A percentile compares a stretch with the other conserved stretches of the same genome.
Evolutionary conservation across 306 rosid species (phyloP).

Genomic region (Macrotyloma uniflorum): DNA sequence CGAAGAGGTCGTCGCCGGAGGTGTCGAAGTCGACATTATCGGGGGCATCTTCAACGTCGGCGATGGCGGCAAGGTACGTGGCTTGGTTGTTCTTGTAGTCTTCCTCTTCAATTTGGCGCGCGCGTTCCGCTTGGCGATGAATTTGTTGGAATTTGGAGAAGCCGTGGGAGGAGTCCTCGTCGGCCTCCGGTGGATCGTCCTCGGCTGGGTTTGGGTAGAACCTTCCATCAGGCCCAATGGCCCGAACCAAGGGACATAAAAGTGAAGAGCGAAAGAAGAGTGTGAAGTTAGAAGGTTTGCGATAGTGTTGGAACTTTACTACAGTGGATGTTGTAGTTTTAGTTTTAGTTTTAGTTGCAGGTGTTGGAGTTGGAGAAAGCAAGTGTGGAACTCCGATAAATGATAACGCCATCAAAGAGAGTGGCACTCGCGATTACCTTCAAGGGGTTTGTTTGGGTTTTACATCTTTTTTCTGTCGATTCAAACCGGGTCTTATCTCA

Average conservation of each 20-base stretch:
- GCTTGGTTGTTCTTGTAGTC: slow-evolving; percentile 77
- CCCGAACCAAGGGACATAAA: slow-evolving; percentile 32
- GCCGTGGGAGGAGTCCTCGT: slow-evolving; percentile 78
- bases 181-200: slow-evolving; percentile 85
- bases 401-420: slow-evolving; percentile 57
- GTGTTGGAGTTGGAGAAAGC: slow-evolving; percentile 39
- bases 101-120: slow-evolving; percentile 66
- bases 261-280: slow-evolving; percentile 25
- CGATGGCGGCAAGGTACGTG: slow-evolving; percentile 84
- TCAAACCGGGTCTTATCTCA: not conserved
- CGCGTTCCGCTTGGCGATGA: slow-evolving; percentile 75
- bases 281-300: not conserved
- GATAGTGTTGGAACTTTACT: slow-evolving; percentile 41
- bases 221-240: slow-evolving; percentile 68
- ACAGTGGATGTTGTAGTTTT: slow-evolving; percentile 19
- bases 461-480: not conserved
- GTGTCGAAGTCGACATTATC: slow-evolving; percentile 38
- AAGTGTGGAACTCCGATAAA: slow-evolving; percentile 54
- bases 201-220: slow-evolving; percentile 82
- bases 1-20: slow-evolving; percentile 75
- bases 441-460: slow-evolving; percentile 8
- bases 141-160: slow-evolving; percentile 80
- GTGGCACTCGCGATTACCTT: not conserved
- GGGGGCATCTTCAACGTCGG: slow-evolving; percentile 75
- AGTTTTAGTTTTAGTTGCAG: not conserved